A percentile compares a stretch with the other conserved stretches of the same genome.
phyloP scores from a whole-genome alignment of 768 basidiomycete species.

The Lepiota subincarnata region DNA sequence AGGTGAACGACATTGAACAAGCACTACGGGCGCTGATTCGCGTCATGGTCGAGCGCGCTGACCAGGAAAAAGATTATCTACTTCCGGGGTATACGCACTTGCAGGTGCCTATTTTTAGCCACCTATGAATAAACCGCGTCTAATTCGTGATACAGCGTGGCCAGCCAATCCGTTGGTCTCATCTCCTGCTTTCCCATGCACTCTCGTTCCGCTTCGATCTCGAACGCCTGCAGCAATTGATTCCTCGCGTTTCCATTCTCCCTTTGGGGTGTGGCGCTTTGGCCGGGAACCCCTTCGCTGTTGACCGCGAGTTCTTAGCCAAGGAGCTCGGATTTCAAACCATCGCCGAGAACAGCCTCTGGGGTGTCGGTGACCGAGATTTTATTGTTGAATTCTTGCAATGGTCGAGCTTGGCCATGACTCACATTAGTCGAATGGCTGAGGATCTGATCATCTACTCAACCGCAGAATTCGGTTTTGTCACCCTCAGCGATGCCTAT shows the following conservation, averaged over 20 bases:
- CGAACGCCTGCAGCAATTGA: constrained; percentile 75
- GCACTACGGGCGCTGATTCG: constrained; percentile 74
- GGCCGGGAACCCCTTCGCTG: constrained; percentile 92
- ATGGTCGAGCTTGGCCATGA: constrained; percentile 92
- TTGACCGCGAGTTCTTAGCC: constrained; percentile 91
- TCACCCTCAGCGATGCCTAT: constrained; percentile 95
- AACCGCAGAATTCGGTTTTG: constrained; percentile 94
- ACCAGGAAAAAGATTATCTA: constrained; percentile 86
- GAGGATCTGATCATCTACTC: constrained; percentile 98
- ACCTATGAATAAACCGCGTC: not conserved
- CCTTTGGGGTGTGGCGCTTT: constrained; percentile 94
- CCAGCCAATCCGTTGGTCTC: constrained; percentile 98
- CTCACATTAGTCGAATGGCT: constrained; percentile 89
- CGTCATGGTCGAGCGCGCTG: constrained; percentile 89
- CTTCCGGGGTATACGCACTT: constrained; percentile 98
- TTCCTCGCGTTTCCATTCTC: constrained; percentile 88
- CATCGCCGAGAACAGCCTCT: constrained; percentile 93
- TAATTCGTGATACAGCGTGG: constrained; percentile 63
- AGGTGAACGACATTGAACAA: constrained; percentile 62
- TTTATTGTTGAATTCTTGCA: constrained; percentile 97
- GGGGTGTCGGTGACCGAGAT: constrained; percentile 95
- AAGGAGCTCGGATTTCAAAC: constrained; percentile 85
- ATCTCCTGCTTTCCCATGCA: constrained; percentile 91
- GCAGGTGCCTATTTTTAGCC: constrained; percentile 53
- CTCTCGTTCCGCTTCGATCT: constrained; percentile 91